These are phyloP conservation scores for Helicocarpus griseus DNA, from an alignment of 2,329 filamentous ascomycete species.

Conservation along the genomic window DNA sequence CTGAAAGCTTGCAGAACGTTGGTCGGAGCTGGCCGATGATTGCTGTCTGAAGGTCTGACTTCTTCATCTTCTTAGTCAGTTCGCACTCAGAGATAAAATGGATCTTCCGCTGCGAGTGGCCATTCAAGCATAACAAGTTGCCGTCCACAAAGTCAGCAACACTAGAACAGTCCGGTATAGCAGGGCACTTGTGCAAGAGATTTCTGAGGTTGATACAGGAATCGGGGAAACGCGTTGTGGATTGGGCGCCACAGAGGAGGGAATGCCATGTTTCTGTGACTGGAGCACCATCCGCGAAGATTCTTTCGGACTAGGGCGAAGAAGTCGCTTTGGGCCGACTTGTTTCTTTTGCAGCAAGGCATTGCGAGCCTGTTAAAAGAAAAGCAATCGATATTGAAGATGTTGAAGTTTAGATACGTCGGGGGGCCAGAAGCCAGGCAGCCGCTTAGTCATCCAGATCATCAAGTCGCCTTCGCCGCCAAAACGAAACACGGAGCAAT, in stretches of 20 bases:
- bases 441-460: too few species aligned
- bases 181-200: constrained; percentile 6
- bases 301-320: constrained; percentile 6
- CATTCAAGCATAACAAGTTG: background rate
- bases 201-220: constrained; percentile 5
- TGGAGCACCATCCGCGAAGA: constrained; percentile 1
- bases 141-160: constrained; percentile 4
- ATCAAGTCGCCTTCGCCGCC: too few species aligned
- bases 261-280: constrained; percentile 7
- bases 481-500: too few species aligned
- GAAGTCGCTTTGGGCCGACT: background rate
- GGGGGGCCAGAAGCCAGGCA: too few species aligned
- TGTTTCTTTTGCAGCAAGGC: background rate
- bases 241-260: constrained; percentile 1
- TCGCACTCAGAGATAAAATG: background rate
- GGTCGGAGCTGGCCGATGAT: background rate
- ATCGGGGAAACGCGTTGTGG: constrained; percentile 3
- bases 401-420: too few species aligned
- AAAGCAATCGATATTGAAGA: too few species aligned
- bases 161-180: constrained; percentile 6
- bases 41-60: background rate
- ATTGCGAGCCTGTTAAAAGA: too few species aligned
- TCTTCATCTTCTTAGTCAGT: background rate
- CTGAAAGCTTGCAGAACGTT: constrained; percentile 4
- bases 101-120: constrained; percentile 5